A percentile compares a stretch with the other conserved stretches of the same genome.
Evolutionary conservation across 208 protist species (phyloP).

Genomic region (Leishmania gerbilli): DNA sequence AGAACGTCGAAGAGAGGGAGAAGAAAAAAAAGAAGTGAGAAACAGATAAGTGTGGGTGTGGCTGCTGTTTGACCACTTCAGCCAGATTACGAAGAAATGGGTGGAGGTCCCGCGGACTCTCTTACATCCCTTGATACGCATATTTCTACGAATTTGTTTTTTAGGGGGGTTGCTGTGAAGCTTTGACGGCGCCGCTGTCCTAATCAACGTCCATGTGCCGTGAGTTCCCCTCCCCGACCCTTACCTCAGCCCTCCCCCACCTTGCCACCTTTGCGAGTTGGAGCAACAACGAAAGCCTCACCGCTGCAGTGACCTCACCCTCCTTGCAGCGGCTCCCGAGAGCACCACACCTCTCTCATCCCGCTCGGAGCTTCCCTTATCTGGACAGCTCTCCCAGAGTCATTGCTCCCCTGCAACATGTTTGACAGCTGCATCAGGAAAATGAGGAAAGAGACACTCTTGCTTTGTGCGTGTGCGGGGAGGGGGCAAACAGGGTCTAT

Average conservation of each 20-base stretch:
- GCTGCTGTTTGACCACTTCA: not conserved
- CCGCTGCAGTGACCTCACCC: not conserved
- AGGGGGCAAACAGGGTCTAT: not conserved
- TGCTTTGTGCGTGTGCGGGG: not conserved
- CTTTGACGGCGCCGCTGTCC: not conserved
- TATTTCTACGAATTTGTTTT: not conserved
- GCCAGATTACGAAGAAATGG: not conserved
- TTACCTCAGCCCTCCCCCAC: not conserved
- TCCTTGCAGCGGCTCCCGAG: not conserved
- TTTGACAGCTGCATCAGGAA: not conserved
- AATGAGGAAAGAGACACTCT: not conserved
- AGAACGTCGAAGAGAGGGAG: slow-evolving; percentile 1
- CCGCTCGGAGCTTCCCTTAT: not conserved
- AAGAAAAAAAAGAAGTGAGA: slow-evolving; percentile 22
- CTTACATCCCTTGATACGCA: not conserved
- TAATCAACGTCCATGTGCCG: not conserved
- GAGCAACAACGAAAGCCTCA: not conserved
- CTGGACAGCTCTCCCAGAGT: not conserved
- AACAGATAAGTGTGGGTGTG: not conserved
- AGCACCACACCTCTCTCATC: not conserved
- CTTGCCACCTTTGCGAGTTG: not conserved
- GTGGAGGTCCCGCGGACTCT: not conserved
- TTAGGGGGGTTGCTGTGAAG: not conserved
- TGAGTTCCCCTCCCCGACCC: not conserved
- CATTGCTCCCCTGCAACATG: not conserved